phyloP scores from a whole-genome alignment of 1,284 basidiomycete species.

The Pterulicium gracile region DNA sequence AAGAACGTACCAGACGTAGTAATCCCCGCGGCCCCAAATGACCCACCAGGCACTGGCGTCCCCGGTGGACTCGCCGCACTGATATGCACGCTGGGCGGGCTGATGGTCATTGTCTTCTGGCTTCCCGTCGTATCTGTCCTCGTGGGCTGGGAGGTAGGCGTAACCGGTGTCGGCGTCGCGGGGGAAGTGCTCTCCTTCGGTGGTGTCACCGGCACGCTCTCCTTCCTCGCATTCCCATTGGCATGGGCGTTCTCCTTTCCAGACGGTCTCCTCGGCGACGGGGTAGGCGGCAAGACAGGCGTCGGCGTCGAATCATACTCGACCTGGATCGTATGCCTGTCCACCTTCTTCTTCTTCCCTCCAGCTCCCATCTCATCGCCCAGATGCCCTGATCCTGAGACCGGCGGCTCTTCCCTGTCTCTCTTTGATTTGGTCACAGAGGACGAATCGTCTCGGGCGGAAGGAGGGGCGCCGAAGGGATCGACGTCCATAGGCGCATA shows the following conservation, averaged over 20 bases:
- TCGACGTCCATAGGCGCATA: conserved; percentile 22
- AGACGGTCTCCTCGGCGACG: conserved; percentile 18
- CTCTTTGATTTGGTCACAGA: too few species aligned
- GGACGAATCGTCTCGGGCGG: too few species aligned
- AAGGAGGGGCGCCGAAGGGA: conserved; percentile 31
- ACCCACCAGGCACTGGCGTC: background rate
- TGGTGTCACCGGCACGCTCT: conserved; percentile 14
- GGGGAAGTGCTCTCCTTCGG: background rate
- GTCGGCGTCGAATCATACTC: conserved; percentile 59
- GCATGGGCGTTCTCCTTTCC: conserved; percentile 18
- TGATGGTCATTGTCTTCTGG: background rate
- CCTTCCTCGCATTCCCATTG: conserved; percentile 12
- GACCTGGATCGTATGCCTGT: conserved; percentile 83
- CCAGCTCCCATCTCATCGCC: too few species aligned
- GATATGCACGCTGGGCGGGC: background rate
- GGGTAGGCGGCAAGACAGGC: conserved; percentile 16
- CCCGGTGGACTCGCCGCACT: conserved; percentile 1
- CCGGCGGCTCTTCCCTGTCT: too few species aligned
- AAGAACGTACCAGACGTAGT: too few species aligned
- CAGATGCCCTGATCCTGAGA: too few species aligned
- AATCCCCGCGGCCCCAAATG: too few species aligned
- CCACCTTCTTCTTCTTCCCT: conserved; percentile 27
- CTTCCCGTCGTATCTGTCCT: background rate
- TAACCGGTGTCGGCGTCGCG: conserved; percentile 2
- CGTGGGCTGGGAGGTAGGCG: background rate